Evolutionary conservation across 768 basidiomycete genomes (phyloP).

Genomic region (Rhizopogon sp.): DNA sequence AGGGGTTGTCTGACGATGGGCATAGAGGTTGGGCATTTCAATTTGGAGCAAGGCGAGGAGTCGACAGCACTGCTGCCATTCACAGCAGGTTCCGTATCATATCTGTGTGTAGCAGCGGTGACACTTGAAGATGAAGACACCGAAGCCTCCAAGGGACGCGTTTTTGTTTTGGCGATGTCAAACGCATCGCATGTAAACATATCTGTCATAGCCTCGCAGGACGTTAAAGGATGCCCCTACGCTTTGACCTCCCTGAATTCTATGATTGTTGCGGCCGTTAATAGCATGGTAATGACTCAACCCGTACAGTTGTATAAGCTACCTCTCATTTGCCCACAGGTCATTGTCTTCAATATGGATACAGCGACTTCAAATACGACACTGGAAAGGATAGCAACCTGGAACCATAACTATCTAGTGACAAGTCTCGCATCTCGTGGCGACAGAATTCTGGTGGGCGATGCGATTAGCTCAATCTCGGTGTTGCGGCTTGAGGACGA

Average conservation of each 20-base stretch:
- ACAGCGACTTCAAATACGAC: conserved; percentile 26
- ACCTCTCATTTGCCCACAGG: conserved; percentile 23
- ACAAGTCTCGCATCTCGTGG: conserved; percentile 55
- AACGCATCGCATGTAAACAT: conserved; percentile 17
- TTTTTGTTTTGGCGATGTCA: conserved; percentile 49
- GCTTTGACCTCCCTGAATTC: conserved; percentile 46
- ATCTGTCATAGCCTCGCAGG: conserved; percentile 34
- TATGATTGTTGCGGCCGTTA: conserved; percentile 64
- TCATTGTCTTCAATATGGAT: conserved; percentile 43
- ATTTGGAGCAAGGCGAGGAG: conserved; percentile 48
- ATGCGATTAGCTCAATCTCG: conserved; percentile 77
- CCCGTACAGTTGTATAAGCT: not conserved
- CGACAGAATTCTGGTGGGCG: conserved; percentile 63
- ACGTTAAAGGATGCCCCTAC: conserved; percentile 66
- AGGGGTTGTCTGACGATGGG: not conserved
- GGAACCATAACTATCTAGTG: conserved; percentile 83
- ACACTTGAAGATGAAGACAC: conserved; percentile 36
- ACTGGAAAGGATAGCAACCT: conserved; percentile 41
- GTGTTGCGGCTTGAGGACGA: conserved; percentile 47
- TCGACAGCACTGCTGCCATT: conserved; percentile 47
- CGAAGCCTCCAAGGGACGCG: conserved; percentile 52
- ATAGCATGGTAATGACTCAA: conserved; percentile 57
- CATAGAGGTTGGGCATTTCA: conserved; percentile 26
- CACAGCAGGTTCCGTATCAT: conserved; percentile 27
- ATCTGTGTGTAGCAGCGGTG: conserved; percentile 50